Percentiles rank a stretch among this genome's conserved stretches.
These are phyloP conservation scores for Podaxis rugospora DNA, from an alignment of 768 basidiomycete species.

Conservation along the genomic window DNA sequence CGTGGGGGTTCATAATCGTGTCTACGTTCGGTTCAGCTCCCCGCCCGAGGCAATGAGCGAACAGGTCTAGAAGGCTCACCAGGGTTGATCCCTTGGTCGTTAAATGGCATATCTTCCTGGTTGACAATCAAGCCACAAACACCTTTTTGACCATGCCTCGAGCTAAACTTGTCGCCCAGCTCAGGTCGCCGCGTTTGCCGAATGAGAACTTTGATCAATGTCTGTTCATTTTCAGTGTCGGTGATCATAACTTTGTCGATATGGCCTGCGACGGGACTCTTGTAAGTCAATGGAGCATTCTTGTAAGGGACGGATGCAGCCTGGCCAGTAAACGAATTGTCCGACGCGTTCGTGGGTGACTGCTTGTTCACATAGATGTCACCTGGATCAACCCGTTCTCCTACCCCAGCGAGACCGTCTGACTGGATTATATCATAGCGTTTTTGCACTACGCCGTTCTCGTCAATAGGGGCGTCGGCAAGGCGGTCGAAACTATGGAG, in stretches of 20 bases:
- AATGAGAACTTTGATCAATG: constrained; percentile 94
- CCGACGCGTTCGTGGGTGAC: constrained; percentile 89
- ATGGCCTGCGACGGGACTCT: constrained; percentile 88
- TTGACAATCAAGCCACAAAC: constrained; percentile 98
- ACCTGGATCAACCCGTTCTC: constrained; percentile 88
- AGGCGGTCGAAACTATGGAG: constrained; percentile 78
- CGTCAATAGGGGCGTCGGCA: constrained; percentile 86
- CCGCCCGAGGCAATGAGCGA: constrained; percentile 1
- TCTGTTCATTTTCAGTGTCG: constrained; percentile 95
- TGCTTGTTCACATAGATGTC: constrained; percentile 98
- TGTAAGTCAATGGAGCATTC: constrained; percentile 89
- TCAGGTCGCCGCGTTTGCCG: constrained; percentile 96
- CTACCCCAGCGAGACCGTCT: constrained; percentile 93
- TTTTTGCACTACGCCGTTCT: constrained; percentile 73
- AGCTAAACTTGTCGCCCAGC: constrained; percentile 98
- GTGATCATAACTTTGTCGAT: constrained; percentile 98
- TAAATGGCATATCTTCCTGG: constrained; percentile 99
- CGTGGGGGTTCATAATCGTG: constrained; percentile 99
- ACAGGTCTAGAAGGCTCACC: constrained; percentile 41
- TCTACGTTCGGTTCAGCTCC: constrained; percentile 41
- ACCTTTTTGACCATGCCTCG: constrained; percentile 97
- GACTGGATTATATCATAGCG: constrained; percentile 88
- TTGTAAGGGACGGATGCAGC: constrained; percentile 84
- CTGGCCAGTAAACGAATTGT: constrained; percentile 84
- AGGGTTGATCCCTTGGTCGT: constrained; percentile 93